phyloP scores from a whole-genome alignment of 257 asterid species.

The Jacaranda mimosifolia region DNA sequence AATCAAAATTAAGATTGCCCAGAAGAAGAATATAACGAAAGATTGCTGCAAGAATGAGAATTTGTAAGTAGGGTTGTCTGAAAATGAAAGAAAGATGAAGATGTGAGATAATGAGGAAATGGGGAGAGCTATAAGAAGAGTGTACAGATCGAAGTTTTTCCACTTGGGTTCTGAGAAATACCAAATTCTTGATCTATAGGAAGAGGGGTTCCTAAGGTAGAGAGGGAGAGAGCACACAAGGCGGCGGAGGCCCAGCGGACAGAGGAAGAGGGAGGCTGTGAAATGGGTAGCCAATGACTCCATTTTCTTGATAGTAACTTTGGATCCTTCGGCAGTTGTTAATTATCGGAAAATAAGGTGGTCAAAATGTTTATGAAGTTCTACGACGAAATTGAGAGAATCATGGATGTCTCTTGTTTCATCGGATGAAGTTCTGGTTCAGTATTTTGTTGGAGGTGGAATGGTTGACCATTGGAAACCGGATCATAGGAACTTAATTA shows the following conservation, averaged over 20 bases:
- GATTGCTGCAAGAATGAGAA: slow-evolving; percentile 83
- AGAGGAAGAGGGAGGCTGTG: slow-evolving; percentile 71
- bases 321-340: neutral
- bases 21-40: slow-evolving; percentile 61
- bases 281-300: slow-evolving; percentile 81
- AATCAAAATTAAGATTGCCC: slow-evolving; percentile 67
- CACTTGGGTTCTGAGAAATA: slow-evolving; percentile 77
- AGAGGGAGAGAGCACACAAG: slow-evolving; percentile 61
- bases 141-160: slow-evolving; percentile 74
- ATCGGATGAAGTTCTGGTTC: neutral
- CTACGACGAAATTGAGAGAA: neutral
- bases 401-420: neutral
- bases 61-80: slow-evolving; percentile 61
- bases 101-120: slow-evolving; percentile 65
- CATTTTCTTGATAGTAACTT: slow-evolving; percentile 38
- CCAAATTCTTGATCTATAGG: slow-evolving; percentile 73
- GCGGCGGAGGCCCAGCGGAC: slow-evolving; percentile 75
- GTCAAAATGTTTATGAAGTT: neutral
- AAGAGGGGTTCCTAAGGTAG: slow-evolving; percentile 73
- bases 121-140: slow-evolving; percentile 68
- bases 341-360: neutral
- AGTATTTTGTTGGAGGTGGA: slow-evolving; percentile 16
- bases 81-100: slow-evolving; percentile 61
- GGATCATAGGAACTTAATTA: neutral
- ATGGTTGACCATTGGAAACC: slow-evolving; percentile 33